Conservation (phyloP, 2,329 filamentous ascomycete species). For the Phialophora macrospora region DNA sequence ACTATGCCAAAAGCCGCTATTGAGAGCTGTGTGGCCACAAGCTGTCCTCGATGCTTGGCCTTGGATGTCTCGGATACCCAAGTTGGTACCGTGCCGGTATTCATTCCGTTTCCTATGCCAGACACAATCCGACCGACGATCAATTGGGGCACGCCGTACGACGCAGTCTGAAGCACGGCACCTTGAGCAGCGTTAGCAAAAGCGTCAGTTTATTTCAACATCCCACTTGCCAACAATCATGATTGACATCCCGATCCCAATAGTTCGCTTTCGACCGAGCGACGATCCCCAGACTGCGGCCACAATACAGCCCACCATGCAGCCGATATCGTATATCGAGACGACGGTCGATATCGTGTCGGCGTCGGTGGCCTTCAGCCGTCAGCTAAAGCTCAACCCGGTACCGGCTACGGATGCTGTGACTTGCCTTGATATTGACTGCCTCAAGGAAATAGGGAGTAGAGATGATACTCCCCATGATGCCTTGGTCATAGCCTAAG, state of each 20-base stretch:
- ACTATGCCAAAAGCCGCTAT: conserved; percentile 58
- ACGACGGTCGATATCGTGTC: conserved; percentile 47
- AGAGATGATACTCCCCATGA: conserved; percentile 38
- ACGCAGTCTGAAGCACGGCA: conserved; percentile 54
- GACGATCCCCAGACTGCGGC: conserved; percentile 58
- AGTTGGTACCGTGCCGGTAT: conserved; percentile 56
- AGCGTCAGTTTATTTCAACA: not conserved
- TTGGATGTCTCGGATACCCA: conserved; percentile 59
- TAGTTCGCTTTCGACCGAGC: conserved; percentile 57
- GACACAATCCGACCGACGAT: conserved; percentile 55
- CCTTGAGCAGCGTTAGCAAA: conserved; percentile 40
- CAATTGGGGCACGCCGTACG: conserved; percentile 55
- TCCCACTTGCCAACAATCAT: conserved; percentile 53
- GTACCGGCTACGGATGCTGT: not conserved
- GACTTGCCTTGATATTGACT: conserved; percentile 31
- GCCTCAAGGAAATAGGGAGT: conserved; percentile 36
- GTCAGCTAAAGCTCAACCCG: not conserved
- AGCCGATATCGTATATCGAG: conserved; percentile 64
- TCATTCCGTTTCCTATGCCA: conserved; percentile 59
- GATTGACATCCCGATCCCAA: conserved; percentile 55
- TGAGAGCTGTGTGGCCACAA: conserved; percentile 56
- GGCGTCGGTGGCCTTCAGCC: conserved; percentile 22
- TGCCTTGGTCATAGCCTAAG: conserved; percentile 37
- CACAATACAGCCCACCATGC: conserved; percentile 63
- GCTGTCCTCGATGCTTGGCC: conserved; percentile 50